Base-by-base conservation (phyloP, 164 flowering plant genomes). In the Dillenia turbinata region DNA sequence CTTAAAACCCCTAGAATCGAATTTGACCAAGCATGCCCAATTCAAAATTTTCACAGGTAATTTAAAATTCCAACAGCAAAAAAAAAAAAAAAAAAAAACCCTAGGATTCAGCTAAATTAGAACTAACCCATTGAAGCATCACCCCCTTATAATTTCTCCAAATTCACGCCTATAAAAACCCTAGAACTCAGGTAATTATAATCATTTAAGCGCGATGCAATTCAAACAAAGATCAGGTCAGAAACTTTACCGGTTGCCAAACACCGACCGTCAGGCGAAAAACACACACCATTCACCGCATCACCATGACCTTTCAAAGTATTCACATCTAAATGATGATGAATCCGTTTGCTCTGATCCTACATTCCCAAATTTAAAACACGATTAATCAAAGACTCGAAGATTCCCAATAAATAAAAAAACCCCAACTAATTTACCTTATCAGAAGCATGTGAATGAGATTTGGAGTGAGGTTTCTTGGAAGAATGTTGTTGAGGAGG, bases 221-320 rank as follows among this genome's bases (percentile, higher is more conserved):
- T 57, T 75, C 40, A 33, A 33, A 33, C 7, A 33, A 6, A 33
- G 40, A 33, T 5, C 7, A 6, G 40, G 40, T 33, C 40, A 33
- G 40, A 33, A 33, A 33, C 40, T 50, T 17, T 54, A 95, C 97
- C 92, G 33, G 99, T 92, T 2, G 94, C 99, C 81, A 95, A 83
- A 76, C 71, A 78, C 51, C 75, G 76, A 10, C 84, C 94, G 67
- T 92, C 90, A 10, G 86, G 49, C 9, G 96, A 92, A 77, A 95
- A 95, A 56, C 86, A 84, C 10, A 95, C 60, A 5, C 82, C 88
- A 0, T 80, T 77, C 11, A 95, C 91, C 4, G 90, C 54, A 77
- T 92, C 99, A 0, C 88, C 85, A 44, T 95, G 99, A 45, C 99
- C 99, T 80, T 95, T 95, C 71, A 95, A 66, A 40, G 97, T 90